phyloP scores from a whole-genome alignment of 345 rosid genomes.

The Anacardium occidentale region DNA sequence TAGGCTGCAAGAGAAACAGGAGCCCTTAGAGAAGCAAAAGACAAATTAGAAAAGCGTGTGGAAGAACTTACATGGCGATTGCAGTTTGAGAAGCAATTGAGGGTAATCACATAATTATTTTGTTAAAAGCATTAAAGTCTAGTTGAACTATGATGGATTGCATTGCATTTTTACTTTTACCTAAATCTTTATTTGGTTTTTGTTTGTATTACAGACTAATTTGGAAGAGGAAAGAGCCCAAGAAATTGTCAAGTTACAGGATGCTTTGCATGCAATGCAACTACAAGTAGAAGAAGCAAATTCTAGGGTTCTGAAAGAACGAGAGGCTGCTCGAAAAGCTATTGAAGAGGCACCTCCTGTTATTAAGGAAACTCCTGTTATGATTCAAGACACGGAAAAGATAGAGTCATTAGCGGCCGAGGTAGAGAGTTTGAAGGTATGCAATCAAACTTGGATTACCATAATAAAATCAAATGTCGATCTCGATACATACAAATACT shows the following conservation, averaged over 20 bases:
- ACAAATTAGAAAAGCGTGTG: slow-evolving; percentile 96
- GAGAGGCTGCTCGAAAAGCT: slow-evolving; percentile 88
- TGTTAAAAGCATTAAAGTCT: neutral
- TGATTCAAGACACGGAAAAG: slow-evolving; percentile 89
- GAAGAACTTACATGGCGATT: slow-evolving; percentile 97
- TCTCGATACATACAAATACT: neutral
- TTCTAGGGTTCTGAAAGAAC: slow-evolving; percentile 67
- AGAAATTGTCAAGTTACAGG: slow-evolving; percentile 83
- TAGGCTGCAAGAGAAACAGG: slow-evolving; percentile 97
- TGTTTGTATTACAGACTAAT: slow-evolving; percentile 56
- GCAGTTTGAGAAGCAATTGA: slow-evolving; percentile 91
- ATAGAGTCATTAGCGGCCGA: slow-evolving; percentile 65
- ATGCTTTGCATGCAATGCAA: slow-evolving; percentile 72
- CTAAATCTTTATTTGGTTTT: neutral
- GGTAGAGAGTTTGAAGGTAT: slow-evolving; percentile 82
- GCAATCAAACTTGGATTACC: slow-evolving; percentile 15
- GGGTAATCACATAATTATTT: slow-evolving; percentile 51
- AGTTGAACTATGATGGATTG: neutral
- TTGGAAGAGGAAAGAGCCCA: slow-evolving; percentile 93
- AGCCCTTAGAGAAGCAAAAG: slow-evolving; percentile 96
- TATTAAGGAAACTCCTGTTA: slow-evolving; percentile 92
- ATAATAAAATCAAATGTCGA: neutral
- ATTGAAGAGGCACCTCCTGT: slow-evolving; percentile 98
- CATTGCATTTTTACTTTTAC: neutral
- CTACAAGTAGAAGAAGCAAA: slow-evolving; percentile 89